Conservation (phyloP, 169 alveolate genomes). For the Plasmodium gonderi region DNA sequence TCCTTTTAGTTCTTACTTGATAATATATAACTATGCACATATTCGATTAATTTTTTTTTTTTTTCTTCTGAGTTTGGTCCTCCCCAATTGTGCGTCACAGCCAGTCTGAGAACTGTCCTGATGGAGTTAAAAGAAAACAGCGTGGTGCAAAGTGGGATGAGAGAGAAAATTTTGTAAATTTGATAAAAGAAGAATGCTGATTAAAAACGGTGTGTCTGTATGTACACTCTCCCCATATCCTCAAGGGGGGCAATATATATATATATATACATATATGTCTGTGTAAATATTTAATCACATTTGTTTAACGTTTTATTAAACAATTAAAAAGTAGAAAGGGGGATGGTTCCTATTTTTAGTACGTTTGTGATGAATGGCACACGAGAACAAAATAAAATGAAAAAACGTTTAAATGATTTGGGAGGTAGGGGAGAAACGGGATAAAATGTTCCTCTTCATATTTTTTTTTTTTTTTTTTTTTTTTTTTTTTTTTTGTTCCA, state of each 20-base stretch:
- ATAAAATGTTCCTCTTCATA: background rate
- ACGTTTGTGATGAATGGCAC: too few relatives aligned
- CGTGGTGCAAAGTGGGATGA: background rate
- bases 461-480: background rate
- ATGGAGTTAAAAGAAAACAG: background rate
- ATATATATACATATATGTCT: background rate
- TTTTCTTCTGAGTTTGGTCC: conserved; percentile 60
- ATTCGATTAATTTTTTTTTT: conserved; percentile 56
- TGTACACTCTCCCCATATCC: too few relatives aligned
- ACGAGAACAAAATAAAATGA: background rate
- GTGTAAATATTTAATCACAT: background rate
- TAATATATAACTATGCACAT: conserved; percentile 36
- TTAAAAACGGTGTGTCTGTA: too few relatives aligned
- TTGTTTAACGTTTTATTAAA: background rate
- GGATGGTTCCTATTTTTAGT: too few relatives aligned
- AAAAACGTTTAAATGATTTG: background rate
- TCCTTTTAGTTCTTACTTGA: conserved; percentile 3
- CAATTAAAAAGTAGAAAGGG: too few relatives aligned
- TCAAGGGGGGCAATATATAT: too few relatives aligned
- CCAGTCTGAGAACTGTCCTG: conserved; percentile 63
- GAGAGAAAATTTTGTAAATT: background rate
- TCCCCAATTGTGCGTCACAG: conserved; percentile 70
- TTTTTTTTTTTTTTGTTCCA: background rate
- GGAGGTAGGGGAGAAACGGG: background rate
- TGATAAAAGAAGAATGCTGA: background rate